Base-by-base conservation (phyloP, 306 rosid genomes). In the Senna tora region DNA sequence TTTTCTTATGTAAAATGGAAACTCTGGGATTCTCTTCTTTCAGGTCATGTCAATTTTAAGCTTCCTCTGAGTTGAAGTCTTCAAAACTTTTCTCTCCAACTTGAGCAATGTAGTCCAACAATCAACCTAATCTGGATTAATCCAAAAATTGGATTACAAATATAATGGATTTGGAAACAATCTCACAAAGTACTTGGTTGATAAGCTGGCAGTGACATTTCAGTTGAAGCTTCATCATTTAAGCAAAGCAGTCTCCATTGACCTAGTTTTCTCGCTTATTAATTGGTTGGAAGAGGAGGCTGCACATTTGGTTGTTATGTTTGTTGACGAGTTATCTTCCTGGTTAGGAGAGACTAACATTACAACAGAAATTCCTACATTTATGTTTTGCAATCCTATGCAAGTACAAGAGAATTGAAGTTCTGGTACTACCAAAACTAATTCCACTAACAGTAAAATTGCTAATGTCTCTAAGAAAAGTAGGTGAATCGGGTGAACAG, bases 401-500 rank as follows among this genome's bases (percentile, higher is more conserved):
- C 41, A 71, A 77, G 80, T 61, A 72, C 82, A 58, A 6, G 2
- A 60, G 75, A 65, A 70, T 76, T 59, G 75, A 62, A 59, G 79
- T 79, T 85, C 75, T 49, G 84, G 88, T 81, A 68, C 82, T 51
- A 81, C 79, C 77, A 77, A 85, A 77, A 77, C 84, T 52, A 79
- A 79, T 66, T 67, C 49, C 46, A 5, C 36, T 33, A 73, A 60
- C 65, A 73, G 73, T 47, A 53, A 72, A 56, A 42, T 72, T 76
- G 57, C 34, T 38, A 28, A 67, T 52, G 30, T 63, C 78, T 63
- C 41, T n/a, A 60, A 77, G 77, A 51, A 63, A 77, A 82, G 89
- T 87, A 83, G 92, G 92, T 83, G 65, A 89, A 82, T 80, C 80
- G n/a, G 92, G 83, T 87, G 85, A 89, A 82, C 87, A 87, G 86